Percentiles rank a stretch among this genome's conserved stretches.
phyloP scores from a whole-genome alignment of 805 yeast genomes.

The Wickerhamiella vanderwaltii region DNA sequence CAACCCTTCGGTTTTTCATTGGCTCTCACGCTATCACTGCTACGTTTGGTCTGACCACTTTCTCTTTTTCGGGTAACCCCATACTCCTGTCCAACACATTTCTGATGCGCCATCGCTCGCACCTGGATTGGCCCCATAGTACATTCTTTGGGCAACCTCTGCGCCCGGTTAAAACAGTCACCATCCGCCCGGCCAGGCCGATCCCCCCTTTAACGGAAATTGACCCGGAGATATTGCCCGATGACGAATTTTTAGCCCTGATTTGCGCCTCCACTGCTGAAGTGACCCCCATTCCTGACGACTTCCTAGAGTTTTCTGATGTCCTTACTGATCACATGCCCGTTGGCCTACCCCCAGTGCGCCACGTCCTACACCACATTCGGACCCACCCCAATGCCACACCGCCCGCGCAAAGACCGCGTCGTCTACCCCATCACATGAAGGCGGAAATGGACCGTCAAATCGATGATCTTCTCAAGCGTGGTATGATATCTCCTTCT shows the following conservation, averaged over 20 bases:
- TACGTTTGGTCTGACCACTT: no score
- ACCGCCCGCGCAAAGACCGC: background rate
- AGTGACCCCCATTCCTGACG: background rate
- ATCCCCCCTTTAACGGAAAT: background rate
- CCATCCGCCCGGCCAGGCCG: no score
- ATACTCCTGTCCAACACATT: no score
- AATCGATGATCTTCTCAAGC: background rate
- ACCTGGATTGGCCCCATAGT: no score
- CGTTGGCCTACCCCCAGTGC: background rate
- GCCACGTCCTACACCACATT: background rate
- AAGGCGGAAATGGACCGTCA: background rate
- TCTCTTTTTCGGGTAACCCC: no score
- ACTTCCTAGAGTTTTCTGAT: background rate
- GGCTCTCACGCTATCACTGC: no score
- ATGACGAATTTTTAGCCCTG: background rate
- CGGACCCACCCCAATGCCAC: background rate
- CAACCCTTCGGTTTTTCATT: no score
- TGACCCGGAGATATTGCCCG: background rate
- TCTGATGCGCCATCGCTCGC: no score
- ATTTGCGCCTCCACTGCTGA: background rate
- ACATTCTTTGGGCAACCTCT: no score
- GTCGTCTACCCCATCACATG: background rate
- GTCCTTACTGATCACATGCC: background rate
- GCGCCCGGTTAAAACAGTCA: no score
- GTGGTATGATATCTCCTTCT: background rate